These are phyloP conservation scores for Neurospora crassa DNA, from an alignment of 2,329 filamentous ascomycete species.

Conservation along the genomic window DNA sequence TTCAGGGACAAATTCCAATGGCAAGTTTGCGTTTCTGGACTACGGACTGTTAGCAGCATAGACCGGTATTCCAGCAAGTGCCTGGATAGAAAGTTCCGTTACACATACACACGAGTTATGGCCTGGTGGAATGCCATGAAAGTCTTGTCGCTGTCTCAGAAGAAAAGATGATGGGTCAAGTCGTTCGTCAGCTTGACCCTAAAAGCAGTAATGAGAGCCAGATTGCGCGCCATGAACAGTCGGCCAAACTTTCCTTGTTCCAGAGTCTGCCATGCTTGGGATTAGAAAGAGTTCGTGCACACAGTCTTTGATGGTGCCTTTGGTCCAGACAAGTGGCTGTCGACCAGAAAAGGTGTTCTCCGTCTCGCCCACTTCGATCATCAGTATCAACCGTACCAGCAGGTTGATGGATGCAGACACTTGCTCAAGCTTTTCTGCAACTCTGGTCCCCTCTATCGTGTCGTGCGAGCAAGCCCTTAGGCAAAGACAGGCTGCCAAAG, in stretches of 20 bases:
- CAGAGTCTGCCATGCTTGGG: not conserved
- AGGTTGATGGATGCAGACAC: not conserved
- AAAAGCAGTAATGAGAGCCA: not conserved
- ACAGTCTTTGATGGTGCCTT: not conserved
- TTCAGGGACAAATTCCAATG: not conserved
- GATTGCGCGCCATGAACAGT: conserved; percentile 1
- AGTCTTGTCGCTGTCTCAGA: too few relatives aligned
- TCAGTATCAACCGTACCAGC: not conserved
- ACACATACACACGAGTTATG: not conserved
- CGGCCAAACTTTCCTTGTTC: not conserved
- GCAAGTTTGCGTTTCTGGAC: not conserved
- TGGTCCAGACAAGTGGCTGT: not conserved
- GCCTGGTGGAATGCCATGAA: too few relatives aligned
- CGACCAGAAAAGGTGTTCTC: not conserved
- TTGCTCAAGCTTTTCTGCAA: not conserved
- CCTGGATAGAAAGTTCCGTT: not conserved
- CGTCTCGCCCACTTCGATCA: not conserved
- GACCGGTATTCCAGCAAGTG: not conserved
- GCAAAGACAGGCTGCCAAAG: not conserved
- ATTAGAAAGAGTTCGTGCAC: not conserved
- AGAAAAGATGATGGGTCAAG: conserved; percentile 1
- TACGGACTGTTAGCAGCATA: not conserved
- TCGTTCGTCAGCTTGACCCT: conserved; percentile 5
- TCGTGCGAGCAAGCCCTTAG: not conserved
- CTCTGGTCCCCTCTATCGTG: not conserved